These are phyloP conservation scores for Scortechinia acanthostroma DNA, from an alignment of 2,329 filamentous ascomycete species.

Conservation along the genomic window DNA sequence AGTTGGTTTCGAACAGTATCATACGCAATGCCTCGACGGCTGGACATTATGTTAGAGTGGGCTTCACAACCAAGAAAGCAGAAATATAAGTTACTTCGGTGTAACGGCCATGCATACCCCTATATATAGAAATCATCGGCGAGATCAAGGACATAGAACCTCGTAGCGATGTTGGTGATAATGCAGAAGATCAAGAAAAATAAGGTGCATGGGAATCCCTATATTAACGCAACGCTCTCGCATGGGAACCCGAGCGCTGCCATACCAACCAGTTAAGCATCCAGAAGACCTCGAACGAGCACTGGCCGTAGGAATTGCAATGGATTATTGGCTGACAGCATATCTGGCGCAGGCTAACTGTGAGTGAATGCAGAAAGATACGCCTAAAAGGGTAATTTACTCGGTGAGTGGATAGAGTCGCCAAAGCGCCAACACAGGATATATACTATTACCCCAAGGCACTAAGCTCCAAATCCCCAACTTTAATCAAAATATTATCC, in stretches of 20 bases:
- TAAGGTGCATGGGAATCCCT: slow-evolving; percentile 50
- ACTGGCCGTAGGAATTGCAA: slow-evolving; percentile 44
- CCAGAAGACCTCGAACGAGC: slow-evolving; percentile 55
- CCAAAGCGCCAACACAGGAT: too few relatives aligned
- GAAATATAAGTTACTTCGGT: slow-evolving; percentile 31
- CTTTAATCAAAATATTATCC: too few relatives aligned
- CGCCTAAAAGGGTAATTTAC: too few relatives aligned
- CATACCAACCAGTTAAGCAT: slow-evolving; percentile 60
- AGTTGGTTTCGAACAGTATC: slow-evolving; percentile 53
- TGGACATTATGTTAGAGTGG: background rate
- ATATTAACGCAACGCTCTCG: slow-evolving; percentile 57
- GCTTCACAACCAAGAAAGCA: slow-evolving; percentile 6
- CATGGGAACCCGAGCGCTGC: slow-evolving; percentile 52
- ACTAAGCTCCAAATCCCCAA: too few relatives aligned
- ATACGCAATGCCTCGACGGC: slow-evolving; percentile 50
- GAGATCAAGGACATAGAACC: slow-evolving; percentile 51
- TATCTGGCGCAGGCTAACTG: slow-evolving; percentile 33
- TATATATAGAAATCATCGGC: slow-evolving; percentile 50
- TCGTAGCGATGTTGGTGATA: slow-evolving; percentile 54
- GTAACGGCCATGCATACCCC: slow-evolving; percentile 58
- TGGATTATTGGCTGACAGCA: slow-evolving; percentile 33
- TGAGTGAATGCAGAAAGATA: too few relatives aligned
- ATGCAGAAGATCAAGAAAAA: slow-evolving; percentile 65
- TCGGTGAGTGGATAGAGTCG: too few relatives aligned
- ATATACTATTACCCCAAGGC: too few relatives aligned